These are phyloP conservation scores for Lagerstroemia speciosa DNA, from an alignment of 345 rosid species.

Conservation along the genomic window DNA sequence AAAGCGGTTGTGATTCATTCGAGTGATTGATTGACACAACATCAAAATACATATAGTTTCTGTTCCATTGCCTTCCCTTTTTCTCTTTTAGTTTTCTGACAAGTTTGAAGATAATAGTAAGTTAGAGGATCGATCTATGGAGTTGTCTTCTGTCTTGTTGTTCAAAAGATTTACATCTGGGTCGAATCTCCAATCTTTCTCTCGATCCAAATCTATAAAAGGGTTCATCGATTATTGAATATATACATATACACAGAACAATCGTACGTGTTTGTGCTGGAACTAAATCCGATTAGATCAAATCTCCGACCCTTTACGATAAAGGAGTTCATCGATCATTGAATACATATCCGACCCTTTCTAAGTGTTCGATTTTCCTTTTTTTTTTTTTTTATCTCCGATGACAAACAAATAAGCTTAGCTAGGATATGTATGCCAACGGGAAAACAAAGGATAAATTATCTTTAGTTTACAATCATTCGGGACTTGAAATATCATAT, in stretches of 20 bases:
- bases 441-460: slow-evolving; percentile 6
- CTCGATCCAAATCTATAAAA: neutral
- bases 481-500: slow-evolving; percentile 10
- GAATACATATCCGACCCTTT: neutral
- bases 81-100: too few species aligned
- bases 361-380: neutral
- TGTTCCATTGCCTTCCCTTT: neutral
- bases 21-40: neutral
- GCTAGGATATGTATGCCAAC: neutral
- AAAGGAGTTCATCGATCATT: neutral
- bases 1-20: neutral
- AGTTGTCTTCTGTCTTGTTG: too few species aligned
- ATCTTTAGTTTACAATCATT: slow-evolving; percentile 12
- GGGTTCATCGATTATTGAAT: neutral
- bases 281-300: too few species aligned
- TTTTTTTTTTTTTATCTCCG: neutral
- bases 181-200: too few species aligned
- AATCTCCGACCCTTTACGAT: too few species aligned
- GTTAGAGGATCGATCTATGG: too few species aligned
- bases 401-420: slow-evolving; percentile 5
- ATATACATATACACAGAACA: neutral
- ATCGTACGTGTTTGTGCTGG: too few species aligned
- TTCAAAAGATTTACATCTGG: too few species aligned
- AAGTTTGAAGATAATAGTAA: too few species aligned
- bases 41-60: neutral